Percentiles rank a stretch among this genome's conserved stretches.
Conservation (phyloP, 1,284 basidiomycete genomes). For the Ceratobasidium sp. region DNA sequence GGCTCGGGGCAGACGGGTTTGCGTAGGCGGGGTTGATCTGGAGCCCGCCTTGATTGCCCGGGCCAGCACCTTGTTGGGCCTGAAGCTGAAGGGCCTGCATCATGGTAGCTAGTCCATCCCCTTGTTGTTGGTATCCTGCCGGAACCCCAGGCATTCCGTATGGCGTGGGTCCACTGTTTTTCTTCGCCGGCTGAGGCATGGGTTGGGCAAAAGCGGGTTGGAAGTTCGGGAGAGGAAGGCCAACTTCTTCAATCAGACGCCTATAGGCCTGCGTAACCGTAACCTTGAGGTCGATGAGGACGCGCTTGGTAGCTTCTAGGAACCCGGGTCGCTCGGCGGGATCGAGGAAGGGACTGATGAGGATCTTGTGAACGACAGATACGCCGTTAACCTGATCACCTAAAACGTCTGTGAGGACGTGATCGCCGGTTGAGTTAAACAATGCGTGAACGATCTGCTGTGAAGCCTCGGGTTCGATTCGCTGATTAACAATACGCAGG, state of each 20-base stretch:
- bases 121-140: conserved; percentile 55
- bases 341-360: conserved; percentile 87
- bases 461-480: conserved; percentile 87
- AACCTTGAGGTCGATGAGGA: conserved; percentile 88
- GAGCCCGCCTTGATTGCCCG: conserved; percentile 57
- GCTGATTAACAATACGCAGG: conserved; percentile 92
- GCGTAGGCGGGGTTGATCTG: conserved; percentile 75
- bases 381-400: conserved; percentile 96
- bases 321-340: conserved; percentile 75
- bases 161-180: conserved; percentile 59
- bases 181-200: conserved; percentile 72
- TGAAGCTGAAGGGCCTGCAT: conserved; percentile 75
- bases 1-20: conserved; percentile 52
- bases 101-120: conserved; percentile 74
- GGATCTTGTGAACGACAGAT: conserved; percentile 92
- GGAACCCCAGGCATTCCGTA: conserved; percentile 79
- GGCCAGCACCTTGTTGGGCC: conserved; percentile 60
- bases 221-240: conserved; percentile 87
- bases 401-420: conserved; percentile 92
- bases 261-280: conserved; percentile 94
- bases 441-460: conserved; percentile 85
- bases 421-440: conserved; percentile 87
- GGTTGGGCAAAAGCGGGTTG: conserved; percentile 80
- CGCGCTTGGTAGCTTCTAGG: conserved; percentile 88
- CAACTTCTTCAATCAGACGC: conserved; percentile 92